A percentile compares a stretch with the other conserved stretches of the same genome.
phyloP scores from a whole-genome alignment of 805 yeast species.

The Pichia paraexigua region DNA sequence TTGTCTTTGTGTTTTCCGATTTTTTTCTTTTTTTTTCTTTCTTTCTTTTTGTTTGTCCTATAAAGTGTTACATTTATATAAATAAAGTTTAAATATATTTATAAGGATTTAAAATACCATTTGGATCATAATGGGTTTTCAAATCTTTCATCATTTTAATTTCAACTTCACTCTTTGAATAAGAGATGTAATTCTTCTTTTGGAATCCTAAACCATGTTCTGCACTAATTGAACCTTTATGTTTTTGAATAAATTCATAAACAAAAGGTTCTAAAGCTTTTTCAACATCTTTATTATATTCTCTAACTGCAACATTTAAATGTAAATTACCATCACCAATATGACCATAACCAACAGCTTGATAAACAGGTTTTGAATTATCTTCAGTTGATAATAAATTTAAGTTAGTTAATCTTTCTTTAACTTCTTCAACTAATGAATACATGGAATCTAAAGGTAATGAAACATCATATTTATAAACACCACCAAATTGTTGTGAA shows the following conservation, averaged over 20 bases:
- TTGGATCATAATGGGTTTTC: conserved; percentile 82
- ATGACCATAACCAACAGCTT: conserved; percentile 96
- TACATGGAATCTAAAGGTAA: conserved; percentile 78
- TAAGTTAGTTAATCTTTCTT: conserved; percentile 46
- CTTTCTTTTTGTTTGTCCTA: neutral
- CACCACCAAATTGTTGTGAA: conserved; percentile 79
- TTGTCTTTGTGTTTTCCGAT: neutral
- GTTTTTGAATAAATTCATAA: conserved; percentile 73
- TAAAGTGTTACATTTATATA: neutral
- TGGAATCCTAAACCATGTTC: conserved; percentile 98
- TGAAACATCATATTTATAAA: conserved; percentile 94
- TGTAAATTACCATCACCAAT: conserved; percentile 97
- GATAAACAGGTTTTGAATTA: conserved; percentile 64
- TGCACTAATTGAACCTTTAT: conserved; percentile 87
- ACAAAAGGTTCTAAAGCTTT: conserved; percentile 84
- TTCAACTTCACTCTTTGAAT: conserved; percentile 69
- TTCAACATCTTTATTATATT: conserved; percentile 74
- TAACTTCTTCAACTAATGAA: conserved; percentile 73
- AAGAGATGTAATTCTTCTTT: conserved; percentile 82
- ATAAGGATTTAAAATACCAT: conserved; percentile 88
- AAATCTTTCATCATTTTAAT: conserved; percentile 68
- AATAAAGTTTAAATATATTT: conserved; percentile 54
- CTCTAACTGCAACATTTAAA: conserved; percentile 83
- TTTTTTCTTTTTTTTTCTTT: neutral
- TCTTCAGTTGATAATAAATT: conserved; percentile 58